Base-by-base conservation (phyloP, 2,329 filamentous ascomycete species). In the Didymella sp. region DNA sequence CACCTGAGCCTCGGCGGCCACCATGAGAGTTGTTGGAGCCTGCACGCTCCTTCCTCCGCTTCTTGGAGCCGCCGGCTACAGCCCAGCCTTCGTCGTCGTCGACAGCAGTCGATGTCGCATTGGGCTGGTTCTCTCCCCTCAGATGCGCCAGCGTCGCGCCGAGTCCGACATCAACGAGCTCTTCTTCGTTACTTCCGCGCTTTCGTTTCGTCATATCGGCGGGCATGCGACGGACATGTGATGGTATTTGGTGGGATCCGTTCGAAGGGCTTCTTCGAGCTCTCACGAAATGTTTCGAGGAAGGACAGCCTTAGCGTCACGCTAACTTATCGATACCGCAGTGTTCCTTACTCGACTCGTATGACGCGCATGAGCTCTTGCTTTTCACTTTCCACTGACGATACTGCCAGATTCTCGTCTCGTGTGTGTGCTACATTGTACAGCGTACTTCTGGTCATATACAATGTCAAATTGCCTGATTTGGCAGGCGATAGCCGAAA, bases 141-240 rank as follows among this genome's bases (percentile, higher is more conserved):
- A 73, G 47, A 46, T 67, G 64, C 45, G 70, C 69, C 46, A 73
- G 55, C 33, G 71, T 73, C 33, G 68, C 68, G 27, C 70, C 71
- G 17, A 74, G 61, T 17, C 72, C 68, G 40, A 69, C 59, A 41
- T 60, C 55, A n/a, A 59, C 50, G 31, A 41, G 45, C 15, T 69
- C 61, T 5, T 67, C 61, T 21, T 66, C 57, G 30, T 59, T 30
- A 43, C 50, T 61, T 21, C 59, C 56, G 46, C 69, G 63, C 64
- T 74, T 73, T 60, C 70, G 66, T 66, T 73, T 74, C 30, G 65
- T 58, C 70, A 73, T 74, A 47, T 59, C 52, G 56, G 33, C 41
- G 51, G 52, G 51, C 48, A 56, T 64, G 51, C 58, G 44, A 57
- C 31, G 22, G 50, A 44, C 40, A 22, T 46, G 40, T 17, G 28